Evolutionary conservation across 352 stramenopile genomes (phyloP), one percentile per base, ranked within the genome.

Genomic region (Phytopythium chamaehyphon): DNA sequence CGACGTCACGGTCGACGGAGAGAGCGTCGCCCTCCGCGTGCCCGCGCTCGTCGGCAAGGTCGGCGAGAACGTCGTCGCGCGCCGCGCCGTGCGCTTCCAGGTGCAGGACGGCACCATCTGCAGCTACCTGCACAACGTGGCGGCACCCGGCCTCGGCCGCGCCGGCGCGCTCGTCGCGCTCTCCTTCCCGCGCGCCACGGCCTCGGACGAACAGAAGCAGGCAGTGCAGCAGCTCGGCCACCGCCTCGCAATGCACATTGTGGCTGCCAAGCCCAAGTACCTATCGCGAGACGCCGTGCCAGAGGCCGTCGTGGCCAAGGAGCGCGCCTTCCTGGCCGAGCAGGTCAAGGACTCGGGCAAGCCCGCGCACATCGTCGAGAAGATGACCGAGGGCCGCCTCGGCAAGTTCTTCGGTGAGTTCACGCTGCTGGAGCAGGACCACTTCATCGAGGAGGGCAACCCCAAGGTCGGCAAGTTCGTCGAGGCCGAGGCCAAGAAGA

Each of bases 211-310:
- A 46, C 71, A 85, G 62, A 54, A 48, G 24, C 54, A 84, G 35
- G 68, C 65, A 8, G 73, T 97, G 4, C 69, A 86, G 53, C 73
- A 86, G 36, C 68, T 91, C 6, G 95, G 90, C 26, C 96, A 97
- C 61, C 94, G 88, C 57, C 66, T 98, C 40, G 95, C 93, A 19
- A 98, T 98, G 95, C 95, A 98, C 69, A 83, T 98, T 52, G 95
- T 98, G 18, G 95, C 93, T 15, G 90, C 92, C 43, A 95, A 93
- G 59, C 93, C 93, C 43, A 69, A 72, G 16, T 98, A 97, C 71
- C 64, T 98, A 19, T 85, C 83, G 70, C 68, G 80, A n/a, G 80
- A 88, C n/a, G 63, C 60, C 21, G 86, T 98, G 31, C 93, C 95
- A 1, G 65, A 76, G 26, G 72, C 87, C 19, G 55, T 96, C 19